phyloP scores from a whole-genome alignment of 1,284 basidiomycete species.

The Cutaneotrichosporon daszewskae region DNA sequence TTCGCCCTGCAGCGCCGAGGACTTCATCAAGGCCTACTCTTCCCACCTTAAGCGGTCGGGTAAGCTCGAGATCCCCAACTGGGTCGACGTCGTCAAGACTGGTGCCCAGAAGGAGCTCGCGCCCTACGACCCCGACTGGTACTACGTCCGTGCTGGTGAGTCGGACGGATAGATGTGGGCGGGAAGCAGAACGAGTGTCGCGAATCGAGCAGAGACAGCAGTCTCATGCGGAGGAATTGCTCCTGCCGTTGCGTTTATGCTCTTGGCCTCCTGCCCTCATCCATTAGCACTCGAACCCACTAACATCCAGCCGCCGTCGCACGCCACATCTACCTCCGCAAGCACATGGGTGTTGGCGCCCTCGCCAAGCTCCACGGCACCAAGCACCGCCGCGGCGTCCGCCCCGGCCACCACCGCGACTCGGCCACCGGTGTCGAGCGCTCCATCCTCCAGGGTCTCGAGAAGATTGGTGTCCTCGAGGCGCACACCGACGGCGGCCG shows the following conservation, averaged over 20 bases:
- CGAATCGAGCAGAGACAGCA: background rate
- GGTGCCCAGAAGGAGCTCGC: slow-evolving; percentile 97
- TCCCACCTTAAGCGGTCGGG: slow-evolving; percentile 68
- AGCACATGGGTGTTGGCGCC: slow-evolving; percentile 91
- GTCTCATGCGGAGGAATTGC: background rate
- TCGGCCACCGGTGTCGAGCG: slow-evolving; percentile 83
- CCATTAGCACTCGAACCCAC: no score
- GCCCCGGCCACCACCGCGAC: slow-evolving; percentile 88
- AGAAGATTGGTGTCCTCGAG: slow-evolving; percentile 98
- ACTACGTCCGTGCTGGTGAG: slow-evolving; percentile 91
- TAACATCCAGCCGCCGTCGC: slow-evolving; percentile 74
- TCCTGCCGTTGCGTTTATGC: no score
- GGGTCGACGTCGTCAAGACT: slow-evolving; percentile 99
- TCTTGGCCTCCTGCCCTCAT: no score
- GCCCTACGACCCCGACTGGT: slow-evolving; percentile 99
- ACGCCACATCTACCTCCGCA: slow-evolving; percentile 99
- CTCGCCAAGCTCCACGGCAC: slow-evolving; percentile 96
- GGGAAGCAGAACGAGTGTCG: background rate
- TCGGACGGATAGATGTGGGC: background rate
- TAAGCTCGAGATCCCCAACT: slow-evolving; percentile 88
- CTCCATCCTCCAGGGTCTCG: slow-evolving; percentile 89
- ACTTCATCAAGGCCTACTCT: slow-evolving; percentile 76
- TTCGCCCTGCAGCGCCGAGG: slow-evolving; percentile 49
- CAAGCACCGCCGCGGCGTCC: slow-evolving; percentile 88
- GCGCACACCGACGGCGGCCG: slow-evolving; percentile 89